Base-by-base conservation (phyloP, 495 filamentous ascomycete genomes). In the Diplogelasinospora grovesii region DNA sequence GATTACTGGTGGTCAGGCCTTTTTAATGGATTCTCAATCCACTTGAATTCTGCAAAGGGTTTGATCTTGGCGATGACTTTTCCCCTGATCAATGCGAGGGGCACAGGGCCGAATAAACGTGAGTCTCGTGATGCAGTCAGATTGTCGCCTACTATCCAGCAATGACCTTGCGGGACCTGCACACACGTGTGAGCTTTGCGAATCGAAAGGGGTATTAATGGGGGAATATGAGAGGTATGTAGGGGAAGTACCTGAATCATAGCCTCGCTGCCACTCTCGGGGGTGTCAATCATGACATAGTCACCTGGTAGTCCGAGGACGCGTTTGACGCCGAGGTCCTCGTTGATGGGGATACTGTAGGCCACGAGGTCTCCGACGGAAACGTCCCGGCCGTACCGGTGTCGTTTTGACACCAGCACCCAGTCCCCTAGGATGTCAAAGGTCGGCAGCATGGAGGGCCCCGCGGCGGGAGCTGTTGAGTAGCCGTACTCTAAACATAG, bases 81-180 rank as follows among this genome's bases (percentile, higher is more conserved):
- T 22, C 90, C 90, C 56, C 75, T 81, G 31, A 96, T 77, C 46
- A 96, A 61, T 0, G 74, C 89, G 61, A 96, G 63, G 9, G 92
- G 89, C 14, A 98, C 52, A 0, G 92, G 86, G 0, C 92, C 92
- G 63, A 81, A 94, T 22, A 74, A 66, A 49, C 92, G 77, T 41
- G 88, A 95, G 68, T 98, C 92, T 33, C 84, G 66, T 22, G 87
- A 95, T 56, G 72, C 82, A 8, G 77, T 73, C 32, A 90, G 54
- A 62, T 96, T 96, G 56, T 98, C 92, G 4, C 92, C 92, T 1
- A 77, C 77, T 8, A 94, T 61, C 73, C 85, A 96, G 50, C 85
- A 87, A 69, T 96, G 90, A 7, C 92, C 92, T 50, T 81, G 69
- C 0, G 92, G 92, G 10, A 97, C 79, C 87, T 90, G 23, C 11